Conservation (phyloP, 805 yeast species). For the Saccharomycopsis fibuligera region DNA sequence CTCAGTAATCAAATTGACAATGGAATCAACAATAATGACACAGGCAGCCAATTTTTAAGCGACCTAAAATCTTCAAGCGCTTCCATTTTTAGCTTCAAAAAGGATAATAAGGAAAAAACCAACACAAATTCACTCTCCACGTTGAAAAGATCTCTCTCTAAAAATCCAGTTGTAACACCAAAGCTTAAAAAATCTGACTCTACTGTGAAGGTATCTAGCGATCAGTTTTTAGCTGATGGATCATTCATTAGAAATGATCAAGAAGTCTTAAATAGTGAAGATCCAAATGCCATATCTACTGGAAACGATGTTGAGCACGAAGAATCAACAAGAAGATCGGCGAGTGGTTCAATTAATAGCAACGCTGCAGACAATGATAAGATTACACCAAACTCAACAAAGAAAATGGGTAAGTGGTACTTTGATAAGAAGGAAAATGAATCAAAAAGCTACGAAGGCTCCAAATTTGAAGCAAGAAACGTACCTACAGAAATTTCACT, state of each 20-base stretch:
- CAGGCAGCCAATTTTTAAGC: background rate
- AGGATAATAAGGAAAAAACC: constrained; percentile 1
- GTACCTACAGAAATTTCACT: background rate
- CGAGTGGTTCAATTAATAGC: too few species aligned
- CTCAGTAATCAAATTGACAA: too few species aligned
- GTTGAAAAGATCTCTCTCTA: background rate
- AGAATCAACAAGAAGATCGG: too few species aligned
- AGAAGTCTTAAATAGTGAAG: constrained; percentile 26
- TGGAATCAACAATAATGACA: background rate
- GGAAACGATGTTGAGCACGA: too few species aligned
- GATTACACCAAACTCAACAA: constrained; percentile 40
- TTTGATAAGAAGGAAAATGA: constrained; percentile 36
- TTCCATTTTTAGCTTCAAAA: constrained; percentile 6
- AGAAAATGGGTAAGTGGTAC: constrained; percentile 67
- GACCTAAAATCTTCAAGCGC: background rate
- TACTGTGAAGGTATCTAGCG: constrained; percentile 24
- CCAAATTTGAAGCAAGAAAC: too few species aligned
- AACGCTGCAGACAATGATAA: constrained; percentile 18
- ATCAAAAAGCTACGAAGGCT: constrained; percentile 2
- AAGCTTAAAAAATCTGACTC: constrained; percentile 24
- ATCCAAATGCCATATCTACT: background rate
- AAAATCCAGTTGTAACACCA: background rate
- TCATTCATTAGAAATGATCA: constrained; percentile 24
- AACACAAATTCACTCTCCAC: background rate
- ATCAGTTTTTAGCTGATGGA: constrained; percentile 28